Conservation (phyloP, 208 protist species). For the Novymonas esmeraldas region DNA sequence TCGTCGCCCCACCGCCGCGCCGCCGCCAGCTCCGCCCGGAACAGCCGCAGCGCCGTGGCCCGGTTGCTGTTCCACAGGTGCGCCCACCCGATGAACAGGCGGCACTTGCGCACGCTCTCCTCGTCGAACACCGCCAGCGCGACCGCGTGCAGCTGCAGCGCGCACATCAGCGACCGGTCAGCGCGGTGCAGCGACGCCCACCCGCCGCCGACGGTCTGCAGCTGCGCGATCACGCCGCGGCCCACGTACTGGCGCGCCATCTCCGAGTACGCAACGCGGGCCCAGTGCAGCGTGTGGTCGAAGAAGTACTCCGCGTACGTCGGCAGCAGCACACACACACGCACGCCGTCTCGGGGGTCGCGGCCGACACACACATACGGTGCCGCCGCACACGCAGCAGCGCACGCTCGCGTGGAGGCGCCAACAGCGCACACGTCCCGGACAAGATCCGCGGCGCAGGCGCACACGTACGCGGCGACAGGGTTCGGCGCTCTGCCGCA, state of each 20-base stretch:
- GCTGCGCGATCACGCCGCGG: slow-evolving; percentile 48
- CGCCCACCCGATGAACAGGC: slow-evolving; percentile 76
- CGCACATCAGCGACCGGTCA: slow-evolving; percentile 56
- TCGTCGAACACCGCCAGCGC: slow-evolving; percentile 43
- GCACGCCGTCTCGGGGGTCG: neutral
- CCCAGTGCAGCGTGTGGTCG: slow-evolving; percentile 46
- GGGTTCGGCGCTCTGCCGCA: neutral
- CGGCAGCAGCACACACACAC: slow-evolving; percentile 43
- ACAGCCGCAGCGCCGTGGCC: slow-evolving; percentile 40
- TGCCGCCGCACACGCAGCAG: neutral
- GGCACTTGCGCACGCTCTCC: slow-evolving; percentile 54
- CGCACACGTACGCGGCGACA: slow-evolving; percentile 12
- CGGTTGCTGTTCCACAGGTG: slow-evolving; percentile 63
- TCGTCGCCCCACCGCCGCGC: slow-evolving; percentile 35
- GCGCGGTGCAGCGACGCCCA: slow-evolving; percentile 76
- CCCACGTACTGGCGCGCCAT: slow-evolving; percentile 56
- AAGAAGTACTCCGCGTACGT: slow-evolving; percentile 33
- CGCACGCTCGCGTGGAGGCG: neutral
- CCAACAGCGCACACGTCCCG: neutral
- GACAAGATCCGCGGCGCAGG: slow-evolving; percentile 15
- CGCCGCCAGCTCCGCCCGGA: slow-evolving; percentile 34
- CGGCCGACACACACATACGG: slow-evolving; percentile 9
- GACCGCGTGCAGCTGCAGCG: slow-evolving; percentile 47
- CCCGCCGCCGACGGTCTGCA: slow-evolving; percentile 74
- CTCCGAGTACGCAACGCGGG: slow-evolving; percentile 40